phyloP scores from a whole-genome alignment of 1,284 basidiomycete genomes.

The Amylostereum areolatum region DNA sequence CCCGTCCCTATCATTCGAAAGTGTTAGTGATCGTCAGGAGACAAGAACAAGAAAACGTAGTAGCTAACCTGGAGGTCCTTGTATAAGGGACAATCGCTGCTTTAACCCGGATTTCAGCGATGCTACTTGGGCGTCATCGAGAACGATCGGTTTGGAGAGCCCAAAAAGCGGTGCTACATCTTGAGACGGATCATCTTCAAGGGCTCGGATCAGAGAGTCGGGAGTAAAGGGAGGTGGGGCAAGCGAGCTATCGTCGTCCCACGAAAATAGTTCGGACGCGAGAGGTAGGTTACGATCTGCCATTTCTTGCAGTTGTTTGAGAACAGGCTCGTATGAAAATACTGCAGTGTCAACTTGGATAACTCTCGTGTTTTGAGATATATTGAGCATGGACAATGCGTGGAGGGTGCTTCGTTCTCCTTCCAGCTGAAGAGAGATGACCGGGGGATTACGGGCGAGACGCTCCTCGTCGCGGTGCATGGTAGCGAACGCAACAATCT shows the following conservation, averaged over 20 bases:
- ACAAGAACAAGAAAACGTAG: conserved; percentile 12
- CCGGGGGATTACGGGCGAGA: conserved; percentile 39
- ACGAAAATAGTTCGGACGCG: conserved; percentile 42
- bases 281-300: conserved; percentile 35
- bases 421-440: conserved; percentile 45
- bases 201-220: conserved; percentile 23
- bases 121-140: conserved; percentile 44
- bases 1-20: conserved; percentile 45
- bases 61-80: conserved; percentile 59
- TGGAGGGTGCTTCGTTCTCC: conserved; percentile 31
- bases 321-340: conserved; percentile 55
- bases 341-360: conserved; percentile 53
- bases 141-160: conserved; percentile 30
- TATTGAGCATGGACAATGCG: conserved; percentile 33
- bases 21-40: not conserved
- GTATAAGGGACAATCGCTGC: conserved; percentile 50
- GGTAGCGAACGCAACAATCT: conserved; percentile 44
- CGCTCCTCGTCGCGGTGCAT: conserved; percentile 48
- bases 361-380: conserved; percentile 32
- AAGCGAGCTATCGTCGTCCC: conserved; percentile 29
- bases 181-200: conserved; percentile 26
- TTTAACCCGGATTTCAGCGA: conserved; percentile 47
- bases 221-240: conserved; percentile 6
- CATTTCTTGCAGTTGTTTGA: conserved; percentile 42
- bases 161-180: conserved; percentile 35